Base-by-base conservation (phyloP, 2,329 filamentous ascomycete species). In the Fusarium tuaranense region DNA sequence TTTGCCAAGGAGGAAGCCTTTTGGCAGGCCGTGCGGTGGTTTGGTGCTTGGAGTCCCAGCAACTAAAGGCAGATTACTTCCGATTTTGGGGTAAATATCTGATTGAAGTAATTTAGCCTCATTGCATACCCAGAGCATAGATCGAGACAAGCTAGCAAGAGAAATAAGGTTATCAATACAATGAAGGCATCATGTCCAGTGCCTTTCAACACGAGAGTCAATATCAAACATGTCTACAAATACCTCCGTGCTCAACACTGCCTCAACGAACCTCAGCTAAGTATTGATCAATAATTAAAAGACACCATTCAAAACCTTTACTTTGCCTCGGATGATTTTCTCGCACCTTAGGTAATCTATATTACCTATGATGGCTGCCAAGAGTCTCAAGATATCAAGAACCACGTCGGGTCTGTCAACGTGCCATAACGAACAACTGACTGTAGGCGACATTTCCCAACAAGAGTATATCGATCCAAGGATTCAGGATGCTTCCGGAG, bases 1-100 rank as follows among this genome's bases (percentile, higher is more conserved):
- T 95, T 90, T 80, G 92, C 90, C 12, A 95, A 95, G 85, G 92
- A 95, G 82, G 87, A 90, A 78, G 93, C 93, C 2, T 95, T 95
- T 81, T 84, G 89, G 75, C 93, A 95, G 85, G 92, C 93, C 18
- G 87, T 94, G 57, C 83, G 86, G 68, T 95, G 92, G 91, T 94
- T 95, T 78, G 87, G 92, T 63, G 86, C 90, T 1, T 87, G 83
- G 83, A 22, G 6, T 7, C 25, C 16, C 5, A 30, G 9, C 25
- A 30, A 18, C 9, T 51, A 30, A 22, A 13, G 41, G 41, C 3
- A 48, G 14, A 48, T 13, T 25, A 16, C 20, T 16, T 25, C n/a
- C 6, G 41, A 44, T 14, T 12, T 46, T 46, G 41, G 41, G 7
- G 20, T 8, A 46, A 39, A 46, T 46, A 14, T 46, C 3, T 32